phyloP scores from a whole-genome alignment of 108 stramenopile species.

The Aurantiochytrium sp. region DNA sequence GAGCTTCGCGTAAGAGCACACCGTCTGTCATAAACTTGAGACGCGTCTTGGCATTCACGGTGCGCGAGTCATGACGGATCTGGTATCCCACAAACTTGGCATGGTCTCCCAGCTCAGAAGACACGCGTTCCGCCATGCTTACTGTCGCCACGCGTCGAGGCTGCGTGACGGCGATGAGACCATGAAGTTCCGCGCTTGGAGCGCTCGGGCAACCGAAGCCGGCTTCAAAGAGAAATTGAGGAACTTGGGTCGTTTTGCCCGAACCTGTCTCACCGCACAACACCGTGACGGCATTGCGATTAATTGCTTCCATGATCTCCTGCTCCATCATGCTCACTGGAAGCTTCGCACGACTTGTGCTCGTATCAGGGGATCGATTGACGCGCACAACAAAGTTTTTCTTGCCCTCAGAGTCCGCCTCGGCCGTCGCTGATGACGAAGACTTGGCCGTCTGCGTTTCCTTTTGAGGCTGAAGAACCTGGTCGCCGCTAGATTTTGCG shows the following conservation, averaged over 20 bases:
- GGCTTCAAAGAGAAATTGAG: slow-evolving; percentile 89
- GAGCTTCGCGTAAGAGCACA: slow-evolving; percentile 83
- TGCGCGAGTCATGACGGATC: slow-evolving; percentile 83
- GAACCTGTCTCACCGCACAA: slow-evolving; percentile 81
- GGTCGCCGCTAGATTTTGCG: neutral
- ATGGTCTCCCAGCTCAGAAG: slow-evolving; percentile 75
- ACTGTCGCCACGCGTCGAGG: slow-evolving; percentile 93
- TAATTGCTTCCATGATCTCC: slow-evolving; percentile 91
- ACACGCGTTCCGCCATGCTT: slow-evolving; percentile 87
- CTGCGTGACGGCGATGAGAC: slow-evolving; percentile 75
- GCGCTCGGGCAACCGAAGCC: slow-evolving; percentile 53
- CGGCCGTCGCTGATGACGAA: neutral
- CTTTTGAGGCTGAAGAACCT: neutral
- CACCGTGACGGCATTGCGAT: slow-evolving; percentile 76
- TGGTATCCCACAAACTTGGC: slow-evolving; percentile 78
- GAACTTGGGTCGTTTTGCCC: slow-evolving; percentile 72
- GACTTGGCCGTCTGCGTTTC: neutral
- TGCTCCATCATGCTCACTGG: slow-evolving; percentile 95
- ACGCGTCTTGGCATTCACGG: slow-evolving; percentile 63
- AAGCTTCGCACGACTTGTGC: slow-evolving; percentile 66
- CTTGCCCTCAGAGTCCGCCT: neutral
- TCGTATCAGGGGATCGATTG: slow-evolving; percentile 49
- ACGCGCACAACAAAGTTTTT: neutral
- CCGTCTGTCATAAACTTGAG: slow-evolving; percentile 98
- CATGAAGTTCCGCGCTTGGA: neutral